A percentile compares a stretch with the other conserved stretches of the same genome.
These are phyloP conservation scores for Croton setiger DNA, from an alignment of 441 rosid species.

Conservation along the genomic window DNA sequence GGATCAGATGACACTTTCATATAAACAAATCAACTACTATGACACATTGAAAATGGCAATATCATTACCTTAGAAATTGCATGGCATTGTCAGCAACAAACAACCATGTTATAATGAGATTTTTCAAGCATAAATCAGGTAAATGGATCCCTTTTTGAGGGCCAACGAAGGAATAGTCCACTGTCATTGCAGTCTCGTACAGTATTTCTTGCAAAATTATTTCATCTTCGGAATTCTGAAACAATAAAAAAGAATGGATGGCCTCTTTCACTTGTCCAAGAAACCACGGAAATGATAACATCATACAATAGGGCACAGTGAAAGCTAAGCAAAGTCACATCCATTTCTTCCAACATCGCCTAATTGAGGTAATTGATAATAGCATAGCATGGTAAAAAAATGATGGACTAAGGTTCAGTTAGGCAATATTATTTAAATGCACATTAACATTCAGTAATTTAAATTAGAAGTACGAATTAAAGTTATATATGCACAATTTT, in stretches of 20 bases:
- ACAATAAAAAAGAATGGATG: not conserved
- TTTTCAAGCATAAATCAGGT: constrained; percentile 34
- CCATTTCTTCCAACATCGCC: not conserved
- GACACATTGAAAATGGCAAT: constrained; percentile 5
- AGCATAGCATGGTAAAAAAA: not conserved
- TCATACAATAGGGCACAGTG: not conserved
- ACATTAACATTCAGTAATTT: not conserved
- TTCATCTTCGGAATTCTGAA: constrained; percentile 57
- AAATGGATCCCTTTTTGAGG: constrained; percentile 33
- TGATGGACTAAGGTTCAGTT: not conserved
- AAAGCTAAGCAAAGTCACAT: not conserved
- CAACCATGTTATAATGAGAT: constrained; percentile 53
- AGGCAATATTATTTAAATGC: not conserved
- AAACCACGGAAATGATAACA: not conserved
- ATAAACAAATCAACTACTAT: constrained; percentile 10
- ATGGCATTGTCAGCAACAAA: constrained; percentile 48
- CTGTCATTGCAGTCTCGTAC: constrained; percentile 47
- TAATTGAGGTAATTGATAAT: not conserved
- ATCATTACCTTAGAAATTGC: constrained; percentile 46
- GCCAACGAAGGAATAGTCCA: constrained; percentile 44
- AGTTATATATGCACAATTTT: not conserved
- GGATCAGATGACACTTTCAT: constrained; percentile 20
- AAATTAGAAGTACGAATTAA: not conserved
- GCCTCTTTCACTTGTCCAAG: not conserved
- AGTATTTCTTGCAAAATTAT: constrained; percentile 37